phyloP scores from a whole-genome alignment of 2,329 filamentous ascomycete species.

The Cercospora janseana region DNA sequence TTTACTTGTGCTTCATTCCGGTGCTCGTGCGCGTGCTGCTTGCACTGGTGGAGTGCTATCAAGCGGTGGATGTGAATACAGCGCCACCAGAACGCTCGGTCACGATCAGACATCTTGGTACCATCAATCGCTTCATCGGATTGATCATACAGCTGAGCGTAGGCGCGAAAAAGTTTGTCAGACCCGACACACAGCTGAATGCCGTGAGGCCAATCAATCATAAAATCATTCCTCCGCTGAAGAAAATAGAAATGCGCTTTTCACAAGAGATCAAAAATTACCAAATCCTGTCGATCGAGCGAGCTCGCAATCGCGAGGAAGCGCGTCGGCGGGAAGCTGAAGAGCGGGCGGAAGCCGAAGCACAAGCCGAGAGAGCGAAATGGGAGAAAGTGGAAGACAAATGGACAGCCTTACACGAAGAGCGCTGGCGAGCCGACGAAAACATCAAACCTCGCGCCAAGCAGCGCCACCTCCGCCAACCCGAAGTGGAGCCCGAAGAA shows the following conservation, averaged over 20 bases:
- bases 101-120: constrained; percentile 21
- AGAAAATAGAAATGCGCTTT: constrained; percentile 20
- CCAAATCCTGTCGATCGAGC: constrained; percentile 1
- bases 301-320: background rate
- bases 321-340: constrained; percentile 5
- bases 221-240: constrained; percentile 22
- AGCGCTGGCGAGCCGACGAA: constrained; percentile 24
- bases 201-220: constrained; percentile 25
- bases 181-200: constrained; percentile 14
- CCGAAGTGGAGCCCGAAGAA: constrained; percentile 23
- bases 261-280: constrained; percentile 1
- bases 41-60: constrained; percentile 22
- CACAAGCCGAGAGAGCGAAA: constrained; percentile 5
- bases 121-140: constrained; percentile 20
- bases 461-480: constrained; percentile 25
- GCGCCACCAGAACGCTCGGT: constrained; percentile 11
- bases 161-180: constrained; percentile 20
- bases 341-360: constrained; percentile 5
- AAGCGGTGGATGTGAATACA: constrained; percentile 15
- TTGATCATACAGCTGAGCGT: constrained; percentile 23
- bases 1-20: constrained; percentile 34
- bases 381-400: constrained; percentile 12
- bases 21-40: constrained; percentile 27
- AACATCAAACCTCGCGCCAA: constrained; percentile 20
- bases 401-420: constrained; percentile 30